Evolutionary conservation across 192 early-diverging fungal genomes (phyloP).

Genomic region (Spinellus fusiger): DNA sequence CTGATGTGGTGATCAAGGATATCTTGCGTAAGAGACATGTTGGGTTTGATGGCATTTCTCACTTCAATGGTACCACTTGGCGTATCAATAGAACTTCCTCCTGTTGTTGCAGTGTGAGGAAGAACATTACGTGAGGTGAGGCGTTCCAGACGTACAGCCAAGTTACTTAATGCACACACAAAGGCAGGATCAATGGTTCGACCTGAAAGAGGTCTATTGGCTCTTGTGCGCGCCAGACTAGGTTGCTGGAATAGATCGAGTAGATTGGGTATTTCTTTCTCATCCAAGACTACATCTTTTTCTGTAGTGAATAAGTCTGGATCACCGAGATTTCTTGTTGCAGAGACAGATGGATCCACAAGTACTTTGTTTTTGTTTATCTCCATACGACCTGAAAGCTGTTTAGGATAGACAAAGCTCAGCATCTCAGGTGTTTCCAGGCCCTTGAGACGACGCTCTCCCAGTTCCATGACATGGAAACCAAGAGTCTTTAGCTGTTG

Average conservation of each 20-base stretch:
- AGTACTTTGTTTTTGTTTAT: constrained; percentile 31
- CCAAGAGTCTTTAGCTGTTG: constrained; percentile 59
- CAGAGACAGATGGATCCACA: constrained; percentile 1
- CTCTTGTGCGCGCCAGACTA: background rate
- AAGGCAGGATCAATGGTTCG: constrained; percentile 40
- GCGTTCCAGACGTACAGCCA: constrained; percentile 56
- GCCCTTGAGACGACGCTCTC: constrained; percentile 82
- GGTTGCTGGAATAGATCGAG: background rate
- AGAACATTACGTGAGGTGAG: constrained; percentile 37
- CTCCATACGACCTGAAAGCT: constrained; percentile 41
- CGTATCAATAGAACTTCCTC: background rate
- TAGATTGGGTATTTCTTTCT: background rate
- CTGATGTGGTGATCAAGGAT: constrained; percentile 26
- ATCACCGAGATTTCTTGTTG: background rate
- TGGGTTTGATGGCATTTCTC: background rate
- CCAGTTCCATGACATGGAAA: constrained; percentile 65
- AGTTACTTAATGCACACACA: constrained; percentile 39
- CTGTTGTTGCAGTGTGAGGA: background rate
- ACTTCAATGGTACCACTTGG: constrained; percentile 8
- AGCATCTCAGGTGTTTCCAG: constrained; percentile 84
- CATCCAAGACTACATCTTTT: background rate
- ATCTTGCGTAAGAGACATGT: background rate
- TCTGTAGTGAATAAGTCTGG: background rate
- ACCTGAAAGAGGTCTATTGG: background rate
- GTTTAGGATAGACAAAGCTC: constrained; percentile 58